phyloP scores from a whole-genome alignment of 139 green algal genomes.

The Chlorella vulgaris region DNA sequence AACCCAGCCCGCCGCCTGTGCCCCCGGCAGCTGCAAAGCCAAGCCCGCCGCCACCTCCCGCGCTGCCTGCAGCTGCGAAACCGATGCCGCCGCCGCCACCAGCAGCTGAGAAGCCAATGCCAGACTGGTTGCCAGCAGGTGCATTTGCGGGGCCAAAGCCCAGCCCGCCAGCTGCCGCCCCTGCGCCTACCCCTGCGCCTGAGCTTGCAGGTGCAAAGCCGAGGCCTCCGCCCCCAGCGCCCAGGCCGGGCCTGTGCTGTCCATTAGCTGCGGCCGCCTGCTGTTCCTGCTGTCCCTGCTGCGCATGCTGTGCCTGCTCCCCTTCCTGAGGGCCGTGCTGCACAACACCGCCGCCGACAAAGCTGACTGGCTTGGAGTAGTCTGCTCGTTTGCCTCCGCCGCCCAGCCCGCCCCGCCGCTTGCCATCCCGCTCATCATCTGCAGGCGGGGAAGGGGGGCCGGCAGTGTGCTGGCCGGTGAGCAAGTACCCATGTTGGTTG shows the following conservation, averaged over 20 bases:
- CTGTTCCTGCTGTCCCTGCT: neutral
- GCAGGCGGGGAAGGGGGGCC: neutral
- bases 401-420: constrained; percentile 34
- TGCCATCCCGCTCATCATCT: constrained; percentile 49
- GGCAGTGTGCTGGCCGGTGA: too few relatives aligned
- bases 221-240: neutral
- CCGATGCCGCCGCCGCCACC: constrained; percentile 20
- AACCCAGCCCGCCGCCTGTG: neutral
- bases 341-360: constrained; percentile 63
- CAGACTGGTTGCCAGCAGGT: neutral
- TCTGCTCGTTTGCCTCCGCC: constrained; percentile 48
- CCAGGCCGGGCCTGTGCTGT: neutral
- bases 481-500: too few relatives aligned
- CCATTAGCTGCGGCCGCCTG: neutral
- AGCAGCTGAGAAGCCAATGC: constrained; percentile 30
- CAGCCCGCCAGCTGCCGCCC: neutral
- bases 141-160: constrained; percentile 7
- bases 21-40: neutral
- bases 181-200: neutral
- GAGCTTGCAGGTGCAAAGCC: neutral
- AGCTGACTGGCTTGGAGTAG: constrained; percentile 80
- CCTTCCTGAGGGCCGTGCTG: constrained; percentile 24
- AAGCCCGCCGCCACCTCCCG: neutral
- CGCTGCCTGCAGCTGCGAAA: constrained; percentile 4
- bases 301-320: neutral